Base-by-base conservation (phyloP, 139 green algal species). In the Ulvella scutata region DNA sequence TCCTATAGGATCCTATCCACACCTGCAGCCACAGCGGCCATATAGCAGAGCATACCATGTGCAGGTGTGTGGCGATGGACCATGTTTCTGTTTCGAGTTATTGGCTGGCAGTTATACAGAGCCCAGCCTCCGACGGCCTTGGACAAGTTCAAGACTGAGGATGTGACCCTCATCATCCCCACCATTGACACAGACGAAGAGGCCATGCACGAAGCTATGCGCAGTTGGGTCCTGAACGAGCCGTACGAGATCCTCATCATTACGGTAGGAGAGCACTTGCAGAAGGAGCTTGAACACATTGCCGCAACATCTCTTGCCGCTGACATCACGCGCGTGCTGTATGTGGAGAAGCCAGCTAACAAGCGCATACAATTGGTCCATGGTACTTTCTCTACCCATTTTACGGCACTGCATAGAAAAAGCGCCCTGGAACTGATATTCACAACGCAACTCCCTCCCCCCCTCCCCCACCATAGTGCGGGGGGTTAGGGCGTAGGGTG, bases 181-280 rank as follows among this genome's bases (percentile, higher is more conserved):
- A 67, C 51, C 51, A 67, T 67, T 29, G 51, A 67, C 33, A 67
- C 51, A 13, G 51, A 67, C 33, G 51, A 67, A 67, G 51, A 67
- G 51, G 51, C 51, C 17, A 67, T 67, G 51, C 51, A 67, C 51
- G 51, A 67, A 67, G 51, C 51, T 67, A 67, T 67, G 51, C 9
- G 51, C 6, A 67, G 51, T 67, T 67, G 51, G 51, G 51, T 67
- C 20, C 51, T 67, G n/a, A 67, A 67, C 33, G 9, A 67, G 20
- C 51, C 51, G 31, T 26, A 67, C 33, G 51, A n/a, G 0, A 67
- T 67, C 17, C 31, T 67, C 51, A 67, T 67, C 20, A 26, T 67
- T 26, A 67, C 51, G 4, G 51, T 67, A 9, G 51, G 51, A 34
- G 51, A 67, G 33, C 9, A 67, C 20, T 26, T 67, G 51, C 51